Conservation (phyloP, 2,329 filamentous ascomycete genomes). For the Pyrenophora teres region DNA sequence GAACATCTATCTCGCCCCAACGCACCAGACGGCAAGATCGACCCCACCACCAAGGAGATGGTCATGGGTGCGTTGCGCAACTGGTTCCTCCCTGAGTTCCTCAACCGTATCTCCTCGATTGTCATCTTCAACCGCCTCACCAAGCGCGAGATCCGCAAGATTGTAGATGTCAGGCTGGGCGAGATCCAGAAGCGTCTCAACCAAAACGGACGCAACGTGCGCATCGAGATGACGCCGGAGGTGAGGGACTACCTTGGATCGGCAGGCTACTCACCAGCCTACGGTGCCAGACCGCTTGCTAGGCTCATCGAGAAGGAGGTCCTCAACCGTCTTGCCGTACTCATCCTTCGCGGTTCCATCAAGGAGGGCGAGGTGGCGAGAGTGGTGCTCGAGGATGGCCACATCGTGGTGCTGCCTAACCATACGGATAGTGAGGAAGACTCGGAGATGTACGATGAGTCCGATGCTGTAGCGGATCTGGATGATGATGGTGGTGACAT, state of each 20-base stretch:
- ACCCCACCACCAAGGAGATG: slow-evolving; percentile 80
- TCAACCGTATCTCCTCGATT: slow-evolving; percentile 94
- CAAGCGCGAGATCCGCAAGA: slow-evolving; percentile 85
- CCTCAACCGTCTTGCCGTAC: slow-evolving; percentile 86
- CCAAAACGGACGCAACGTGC: slow-evolving; percentile 81
- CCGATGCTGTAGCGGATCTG: slow-evolving; percentile 73
- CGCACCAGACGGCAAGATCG: slow-evolving; percentile 80
- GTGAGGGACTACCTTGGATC: slow-evolving; percentile 92
- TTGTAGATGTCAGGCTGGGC: slow-evolving; percentile 84
- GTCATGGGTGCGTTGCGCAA: slow-evolving; percentile 90
- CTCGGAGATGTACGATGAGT: slow-evolving; percentile 74
- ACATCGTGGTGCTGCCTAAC: slow-evolving; percentile 81
- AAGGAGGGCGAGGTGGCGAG: slow-evolving; percentile 82
- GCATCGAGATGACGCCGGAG: slow-evolving; percentile 79
- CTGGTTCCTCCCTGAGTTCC: slow-evolving; percentile 98
- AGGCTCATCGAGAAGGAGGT: slow-evolving; percentile 97
- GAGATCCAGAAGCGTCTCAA: slow-evolving; percentile 93
- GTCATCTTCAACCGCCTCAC: slow-evolving; percentile 99
- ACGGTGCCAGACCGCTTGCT: slow-evolving; percentile 86
- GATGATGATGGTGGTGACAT: slow-evolving; percentile 60
- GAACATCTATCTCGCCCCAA: slow-evolving; percentile 86
- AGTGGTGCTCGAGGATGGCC: slow-evolving; percentile 78
- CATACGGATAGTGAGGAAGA: slow-evolving; percentile 74
- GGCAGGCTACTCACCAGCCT: slow-evolving; percentile 92
- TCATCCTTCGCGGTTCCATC: slow-evolving; percentile 85